These are phyloP conservation scores for Aureobasidium subglaciale DNA, from an alignment of 2,329 filamentous ascomycete species.

Conservation along the genomic window DNA sequence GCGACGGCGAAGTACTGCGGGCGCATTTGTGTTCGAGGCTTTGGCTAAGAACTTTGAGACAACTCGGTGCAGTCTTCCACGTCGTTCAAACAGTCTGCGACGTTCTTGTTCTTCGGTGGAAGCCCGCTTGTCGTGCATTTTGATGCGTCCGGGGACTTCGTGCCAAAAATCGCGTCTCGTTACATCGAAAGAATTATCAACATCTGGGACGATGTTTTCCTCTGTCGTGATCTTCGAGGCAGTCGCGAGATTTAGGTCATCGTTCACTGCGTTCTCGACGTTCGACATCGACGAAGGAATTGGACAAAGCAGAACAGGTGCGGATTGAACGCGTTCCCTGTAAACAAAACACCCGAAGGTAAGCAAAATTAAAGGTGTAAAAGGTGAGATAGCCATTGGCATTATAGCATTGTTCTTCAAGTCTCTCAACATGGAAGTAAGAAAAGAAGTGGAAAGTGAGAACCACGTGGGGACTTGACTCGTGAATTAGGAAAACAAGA, in stretches of 20 bases:
- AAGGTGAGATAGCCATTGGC: neutral
- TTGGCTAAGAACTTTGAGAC: neutral
- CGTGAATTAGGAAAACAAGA: neutral
- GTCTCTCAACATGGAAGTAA: too few relatives aligned
- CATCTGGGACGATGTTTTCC: neutral
- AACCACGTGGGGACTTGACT: too few relatives aligned
- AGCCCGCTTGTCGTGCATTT: neutral
- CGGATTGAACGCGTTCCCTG: slow-evolving; percentile 4
- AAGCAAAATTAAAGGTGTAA: neutral
- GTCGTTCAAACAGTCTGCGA: neutral
- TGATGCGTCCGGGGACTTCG: neutral
- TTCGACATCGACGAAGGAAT: too few relatives aligned
- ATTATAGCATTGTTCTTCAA: too few relatives aligned
- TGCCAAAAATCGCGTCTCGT: neutral
- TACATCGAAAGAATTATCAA: neutral
- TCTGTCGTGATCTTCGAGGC: neutral
- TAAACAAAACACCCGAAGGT: neutral
- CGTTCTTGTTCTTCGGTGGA: neutral
- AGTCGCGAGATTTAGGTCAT: too few relatives aligned
- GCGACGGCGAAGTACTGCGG: neutral
- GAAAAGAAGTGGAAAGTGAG: too few relatives aligned
- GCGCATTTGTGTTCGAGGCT: neutral
- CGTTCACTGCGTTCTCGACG: neutral
- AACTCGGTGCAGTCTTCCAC: neutral
- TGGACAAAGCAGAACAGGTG: neutral